These are phyloP conservation scores for Chaetothyriales sp. DNA, from an alignment of 2,329 filamentous ascomycete species.

Conservation along the genomic window DNA sequence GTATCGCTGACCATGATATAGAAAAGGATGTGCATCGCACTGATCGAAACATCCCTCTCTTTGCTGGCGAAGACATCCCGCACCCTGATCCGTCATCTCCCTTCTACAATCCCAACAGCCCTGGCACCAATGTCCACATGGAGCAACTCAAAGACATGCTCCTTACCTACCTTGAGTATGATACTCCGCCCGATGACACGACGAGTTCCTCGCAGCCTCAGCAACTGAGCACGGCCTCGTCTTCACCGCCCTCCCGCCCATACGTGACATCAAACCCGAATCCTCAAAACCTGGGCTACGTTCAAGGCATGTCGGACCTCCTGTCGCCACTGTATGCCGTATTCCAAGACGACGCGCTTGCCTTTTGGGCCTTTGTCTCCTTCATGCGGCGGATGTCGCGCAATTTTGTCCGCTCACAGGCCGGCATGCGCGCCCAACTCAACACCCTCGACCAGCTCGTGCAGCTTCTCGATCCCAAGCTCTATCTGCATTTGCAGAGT, in stretches of 20 bases:
- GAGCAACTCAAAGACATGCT: conserved; percentile 99
- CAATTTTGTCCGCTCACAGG: conserved; percentile 90
- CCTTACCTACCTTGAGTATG: conserved; percentile 95
- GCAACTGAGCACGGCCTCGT: background rate
- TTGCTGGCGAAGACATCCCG: conserved; percentile 87
- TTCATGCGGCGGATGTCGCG: conserved; percentile 98
- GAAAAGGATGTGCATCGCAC: conserved; percentile 98
- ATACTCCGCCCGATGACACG: conserved; percentile 28
- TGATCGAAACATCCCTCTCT: conserved; percentile 86
- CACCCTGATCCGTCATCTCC: conserved; percentile 93
- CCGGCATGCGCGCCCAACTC: conserved; percentile 86
- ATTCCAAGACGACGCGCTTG: conserved; percentile 89
- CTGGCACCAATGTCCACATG: conserved; percentile 89
- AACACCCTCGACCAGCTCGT: conserved; percentile 85
- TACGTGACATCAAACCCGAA: conserved; percentile 13
- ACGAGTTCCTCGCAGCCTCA: background rate
- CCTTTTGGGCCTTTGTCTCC: conserved; percentile 88
- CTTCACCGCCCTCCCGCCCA: conserved; percentile 3
- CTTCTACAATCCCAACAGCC: conserved; percentile 73
- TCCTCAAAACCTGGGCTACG: conserved; percentile 70
- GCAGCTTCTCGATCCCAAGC: conserved; percentile 87
- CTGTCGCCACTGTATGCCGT: conserved; percentile 93
- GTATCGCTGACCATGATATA: conserved; percentile 40
- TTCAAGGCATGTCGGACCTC: conserved; percentile 97
- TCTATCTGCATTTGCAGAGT: conserved; percentile 76